Conservation (phyloP, 441 rosid species). For the Kokia cookei region DNA sequence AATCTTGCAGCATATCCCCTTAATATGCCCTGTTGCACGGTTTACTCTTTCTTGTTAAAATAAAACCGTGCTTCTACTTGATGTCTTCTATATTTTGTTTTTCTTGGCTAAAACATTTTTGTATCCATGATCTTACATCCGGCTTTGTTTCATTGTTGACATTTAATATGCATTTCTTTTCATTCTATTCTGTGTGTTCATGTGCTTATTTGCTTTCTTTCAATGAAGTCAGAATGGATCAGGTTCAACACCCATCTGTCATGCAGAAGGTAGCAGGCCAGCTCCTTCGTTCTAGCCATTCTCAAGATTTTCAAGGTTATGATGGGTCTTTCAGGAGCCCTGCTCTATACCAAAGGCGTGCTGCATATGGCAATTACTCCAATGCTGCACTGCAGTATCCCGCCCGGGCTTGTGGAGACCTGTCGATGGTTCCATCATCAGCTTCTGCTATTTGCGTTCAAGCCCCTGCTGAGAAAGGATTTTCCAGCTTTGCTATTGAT, state of each 20-base stretch:
- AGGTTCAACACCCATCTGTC: slow-evolving; percentile 22
- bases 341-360: slow-evolving; percentile 28
- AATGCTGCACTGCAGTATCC: slow-evolving; percentile 44
- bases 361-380: slow-evolving; percentile 41
- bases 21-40: background rate
- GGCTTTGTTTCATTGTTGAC: background rate
- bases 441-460: slow-evolving; percentile 38
- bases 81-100: background rate
- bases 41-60: background rate
- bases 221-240: slow-evolving; percentile 57
- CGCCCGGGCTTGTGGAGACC: slow-evolving; percentile 7
- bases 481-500: slow-evolving; percentile 5
- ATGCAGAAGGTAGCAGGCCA: slow-evolving; percentile 63
- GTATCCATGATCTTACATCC: background rate
- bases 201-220: background rate
- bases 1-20: background rate
- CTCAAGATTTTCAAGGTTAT: slow-evolving; percentile 33
- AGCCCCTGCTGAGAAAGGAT: slow-evolving; percentile 54
- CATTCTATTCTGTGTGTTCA: background rate
- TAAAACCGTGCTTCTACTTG: background rate
- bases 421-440: slow-evolving; percentile 25
- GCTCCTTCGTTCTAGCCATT: slow-evolving; percentile 31
- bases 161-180: background rate
- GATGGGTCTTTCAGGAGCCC: slow-evolving; percentile 39
- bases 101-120: background rate